Evolutionary conservation across 192 early-diverging fungal genomes (phyloP).

Genomic region (Lunasporangiospora selenospora): DNA sequence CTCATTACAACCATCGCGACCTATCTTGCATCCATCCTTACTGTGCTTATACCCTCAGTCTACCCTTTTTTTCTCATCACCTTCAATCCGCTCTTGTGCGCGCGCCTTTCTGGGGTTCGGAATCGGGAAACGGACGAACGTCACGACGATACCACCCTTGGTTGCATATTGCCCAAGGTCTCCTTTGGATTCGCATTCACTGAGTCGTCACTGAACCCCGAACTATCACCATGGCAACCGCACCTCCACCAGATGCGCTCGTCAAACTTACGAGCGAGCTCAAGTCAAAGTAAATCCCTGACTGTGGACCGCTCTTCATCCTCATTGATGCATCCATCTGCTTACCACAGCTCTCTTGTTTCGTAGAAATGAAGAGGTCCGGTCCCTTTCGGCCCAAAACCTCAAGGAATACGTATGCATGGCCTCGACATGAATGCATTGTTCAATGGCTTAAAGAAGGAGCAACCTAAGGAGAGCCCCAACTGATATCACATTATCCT

Average conservation of each 20-base stretch:
- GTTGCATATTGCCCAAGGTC: no score
- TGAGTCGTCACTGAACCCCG: no score
- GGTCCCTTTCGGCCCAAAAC: slow-evolving; percentile 63
- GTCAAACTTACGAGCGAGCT: slow-evolving; percentile 47
- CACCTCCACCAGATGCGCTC: slow-evolving; percentile 30
- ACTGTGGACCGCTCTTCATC: neutral
- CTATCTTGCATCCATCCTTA: no score
- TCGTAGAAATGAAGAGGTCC: slow-evolving; percentile 66
- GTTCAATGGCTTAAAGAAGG: neutral
- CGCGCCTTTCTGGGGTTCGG: no score
- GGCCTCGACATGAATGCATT: neutral
- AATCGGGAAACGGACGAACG: no score
- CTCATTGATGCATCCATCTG: neutral
- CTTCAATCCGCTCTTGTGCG: no score
- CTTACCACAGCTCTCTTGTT: neutral
- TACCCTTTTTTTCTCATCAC: no score
- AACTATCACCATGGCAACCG: slow-evolving; percentile 40
- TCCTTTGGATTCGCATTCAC: no score
- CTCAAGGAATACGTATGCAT: slow-evolving; percentile 67
- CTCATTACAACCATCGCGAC: no score
- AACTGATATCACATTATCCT: no score
- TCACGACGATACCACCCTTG: no score
- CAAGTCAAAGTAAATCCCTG: slow-evolving; percentile 55
- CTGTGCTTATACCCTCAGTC: no score
- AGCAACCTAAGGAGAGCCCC: neutral